Conservation (phyloP, 768 basidiomycete genomes). For the Macrolepiota albuminosa region DNA sequence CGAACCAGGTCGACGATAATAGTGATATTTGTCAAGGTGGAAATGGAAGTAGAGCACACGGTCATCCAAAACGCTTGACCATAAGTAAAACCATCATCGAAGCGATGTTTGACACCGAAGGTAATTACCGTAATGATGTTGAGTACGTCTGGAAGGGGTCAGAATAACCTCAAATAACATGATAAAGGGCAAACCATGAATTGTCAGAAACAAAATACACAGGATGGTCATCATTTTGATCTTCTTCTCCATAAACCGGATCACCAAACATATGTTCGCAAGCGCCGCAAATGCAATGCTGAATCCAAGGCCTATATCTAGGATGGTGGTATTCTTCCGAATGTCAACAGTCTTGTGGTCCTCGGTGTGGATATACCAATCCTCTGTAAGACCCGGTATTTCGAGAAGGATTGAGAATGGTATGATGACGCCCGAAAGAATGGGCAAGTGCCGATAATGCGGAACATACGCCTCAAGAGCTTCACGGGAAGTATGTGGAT, state of each 20-base stretch:
- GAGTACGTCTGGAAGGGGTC: slow-evolving; percentile 51
- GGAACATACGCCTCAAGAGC: slow-evolving; percentile 36
- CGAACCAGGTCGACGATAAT: slow-evolving; percentile 55
- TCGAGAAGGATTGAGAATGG: slow-evolving; percentile 80
- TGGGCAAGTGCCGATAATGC: slow-evolving; percentile 59
- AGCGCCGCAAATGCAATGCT: slow-evolving; percentile 65
- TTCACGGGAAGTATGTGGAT: slow-evolving; percentile 18
- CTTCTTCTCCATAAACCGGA: slow-evolving; percentile 67
- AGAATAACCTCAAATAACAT: background rate
- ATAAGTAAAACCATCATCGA: slow-evolving; percentile 65
- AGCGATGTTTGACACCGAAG: slow-evolving; percentile 60
- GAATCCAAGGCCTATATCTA: slow-evolving; percentile 57
- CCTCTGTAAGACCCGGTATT: slow-evolving; percentile 74
- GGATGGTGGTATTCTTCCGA: slow-evolving; percentile 47
- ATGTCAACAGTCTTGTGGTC: slow-evolving; percentile 40
- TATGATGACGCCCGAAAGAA: slow-evolving; percentile 62
- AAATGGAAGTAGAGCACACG: slow-evolving; percentile 66
- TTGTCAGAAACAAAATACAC: slow-evolving; percentile 57
- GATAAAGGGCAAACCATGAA: slow-evolving; percentile 52
- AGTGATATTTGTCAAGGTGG: slow-evolving; percentile 61
- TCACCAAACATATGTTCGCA: slow-evolving; percentile 64
- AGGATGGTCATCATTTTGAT: slow-evolving; percentile 59
- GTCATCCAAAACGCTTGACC: slow-evolving; percentile 74
- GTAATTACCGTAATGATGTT: slow-evolving; percentile 54
- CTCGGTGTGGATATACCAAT: slow-evolving; percentile 64